phyloP scores from a whole-genome alignment of 768 basidiomycete genomes.

The Roridomyces roridus region DNA sequence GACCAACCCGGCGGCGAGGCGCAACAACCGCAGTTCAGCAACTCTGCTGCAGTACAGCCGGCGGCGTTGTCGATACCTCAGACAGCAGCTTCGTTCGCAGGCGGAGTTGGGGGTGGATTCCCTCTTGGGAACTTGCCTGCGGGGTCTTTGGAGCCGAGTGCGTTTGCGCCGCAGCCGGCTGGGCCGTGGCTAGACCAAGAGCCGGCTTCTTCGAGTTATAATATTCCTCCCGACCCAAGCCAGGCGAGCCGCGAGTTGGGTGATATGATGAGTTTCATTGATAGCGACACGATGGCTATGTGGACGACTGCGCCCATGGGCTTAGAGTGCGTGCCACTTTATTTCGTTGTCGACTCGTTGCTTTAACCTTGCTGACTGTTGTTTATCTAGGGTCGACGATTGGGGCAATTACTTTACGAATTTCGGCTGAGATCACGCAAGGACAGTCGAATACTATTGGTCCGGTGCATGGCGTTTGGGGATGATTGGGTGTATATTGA shows the following conservation, averaged over 20 bases:
- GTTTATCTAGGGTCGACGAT: conserved; percentile 16
- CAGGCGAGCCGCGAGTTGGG: conserved; percentile 11
- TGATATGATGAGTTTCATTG: conserved; percentile 21
- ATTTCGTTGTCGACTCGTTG: background rate
- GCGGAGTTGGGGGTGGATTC: background rate
- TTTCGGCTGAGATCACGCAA: conserved; percentile 23
- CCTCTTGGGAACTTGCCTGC: background rate
- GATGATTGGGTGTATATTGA: no score
- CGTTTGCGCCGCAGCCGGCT: conserved; percentile 18
- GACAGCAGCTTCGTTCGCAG: conserved; percentile 6
- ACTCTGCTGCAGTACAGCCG: background rate
- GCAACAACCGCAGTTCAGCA: conserved; percentile 7
- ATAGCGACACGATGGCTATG: conserved; percentile 23
- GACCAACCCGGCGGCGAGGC: background rate
- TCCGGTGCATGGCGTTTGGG: no score
- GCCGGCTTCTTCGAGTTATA: background rate
- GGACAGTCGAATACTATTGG: background rate
- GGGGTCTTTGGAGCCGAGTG: conserved; percentile 17
- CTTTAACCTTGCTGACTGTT: no score
- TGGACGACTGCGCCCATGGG: conserved; percentile 24
- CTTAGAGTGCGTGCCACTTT: conserved; percentile 11
- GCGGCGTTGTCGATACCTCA: background rate
- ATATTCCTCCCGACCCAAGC: background rate
- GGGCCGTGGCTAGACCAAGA: conserved; percentile 1
- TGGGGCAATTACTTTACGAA: conserved; percentile 23